phyloP scores from a whole-genome alignment of 495 filamentous ascomycete species.

The Lasiosphaeria miniovina region DNA sequence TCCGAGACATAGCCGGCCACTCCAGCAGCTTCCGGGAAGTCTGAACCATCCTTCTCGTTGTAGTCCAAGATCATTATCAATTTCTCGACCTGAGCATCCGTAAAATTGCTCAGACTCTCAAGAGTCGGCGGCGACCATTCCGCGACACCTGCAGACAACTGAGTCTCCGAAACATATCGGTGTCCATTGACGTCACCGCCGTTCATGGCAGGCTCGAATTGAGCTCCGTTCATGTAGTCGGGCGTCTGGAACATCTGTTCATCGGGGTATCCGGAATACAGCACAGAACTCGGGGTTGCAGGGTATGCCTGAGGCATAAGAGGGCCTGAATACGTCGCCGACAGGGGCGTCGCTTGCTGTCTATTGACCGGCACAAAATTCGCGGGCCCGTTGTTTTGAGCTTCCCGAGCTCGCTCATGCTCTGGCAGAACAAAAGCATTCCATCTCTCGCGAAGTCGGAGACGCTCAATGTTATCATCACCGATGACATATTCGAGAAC shows the following conservation, averaged over 20 bases:
- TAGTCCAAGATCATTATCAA: slow-evolving; percentile 19
- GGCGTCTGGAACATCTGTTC: slow-evolving; percentile 22
- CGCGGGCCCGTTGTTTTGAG: slow-evolving; percentile 42
- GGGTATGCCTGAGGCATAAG: not conserved
- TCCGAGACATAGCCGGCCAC: slow-evolving; percentile 20
- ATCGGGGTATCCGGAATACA: slow-evolving; percentile 21
- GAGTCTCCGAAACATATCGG: slow-evolving; percentile 45
- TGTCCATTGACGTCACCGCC: slow-evolving; percentile 42
- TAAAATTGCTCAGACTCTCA: slow-evolving; percentile 46
- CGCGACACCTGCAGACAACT: slow-evolving; percentile 70
- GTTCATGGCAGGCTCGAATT: slow-evolving; percentile 37
- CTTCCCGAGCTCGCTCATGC: slow-evolving; percentile 41
- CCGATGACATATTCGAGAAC: slow-evolving; percentile 67
- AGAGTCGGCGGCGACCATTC: slow-evolving; percentile 68
- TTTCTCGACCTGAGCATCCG: slow-evolving; percentile 54
- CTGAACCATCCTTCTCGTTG: slow-evolving; percentile 13
- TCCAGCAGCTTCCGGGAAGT: slow-evolving; percentile 12
- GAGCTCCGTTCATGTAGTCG: slow-evolving; percentile 34
- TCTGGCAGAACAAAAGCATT: slow-evolving; percentile 72
- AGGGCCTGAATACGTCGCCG: not conserved
- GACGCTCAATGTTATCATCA: slow-evolving; percentile 70
- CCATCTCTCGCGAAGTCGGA: slow-evolving; percentile 78
- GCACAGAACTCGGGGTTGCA: slow-evolving; percentile 12
- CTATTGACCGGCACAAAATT: slow-evolving; percentile 11
- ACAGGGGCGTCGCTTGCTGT: not conserved